Base-by-base conservation (phyloP, 441 rosid genomes). In the Eruca vesicaria region DNA sequence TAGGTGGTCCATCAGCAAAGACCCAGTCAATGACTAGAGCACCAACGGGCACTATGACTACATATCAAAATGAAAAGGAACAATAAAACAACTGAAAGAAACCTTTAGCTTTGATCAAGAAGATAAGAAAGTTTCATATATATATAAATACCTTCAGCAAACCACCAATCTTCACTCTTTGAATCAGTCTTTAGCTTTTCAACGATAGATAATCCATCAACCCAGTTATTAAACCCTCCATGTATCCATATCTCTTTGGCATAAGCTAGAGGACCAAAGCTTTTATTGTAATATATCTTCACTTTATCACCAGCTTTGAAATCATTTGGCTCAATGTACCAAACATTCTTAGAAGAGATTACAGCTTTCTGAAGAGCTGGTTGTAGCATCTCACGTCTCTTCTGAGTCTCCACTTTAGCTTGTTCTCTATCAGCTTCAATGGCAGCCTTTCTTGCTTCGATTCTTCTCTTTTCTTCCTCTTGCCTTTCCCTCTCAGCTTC, bases 1-100 rank as follows among this genome's bases (percentile, higher is more conserved):
- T 71, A 66, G 98, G 93, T 19, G 86, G 97, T 80, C 99, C 99
- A 85, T 95, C 94, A 80, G 97, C 86, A 79, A 91, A 90, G 63
- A 95, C 98, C 95, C 95, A 93, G 83, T 95, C 97, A 89, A 95
- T 80, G 61, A 93, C 86, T 70, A 84, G 35, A 61, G 97, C 95
- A 74, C 70, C 72, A 14, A 76, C 82, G 8, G 95, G 97, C 69
- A 93, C 92, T 69, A 65, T 56, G 72, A 95, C 99, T 95, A 87
- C 83, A 80, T 56, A 78, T 76, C 9, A 21, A 66, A 65, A 62
- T 48, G 73, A 14, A 50, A 68, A 50, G 38, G 21, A 45, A 36
- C 26, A 58, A 32, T 41, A 50, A 67, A 18, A 10, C 43, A 77
- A 61, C 26, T 23, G 63, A 59, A 33, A 53, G 26, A 32, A 35